A percentile compares a stretch with the other conserved stretches of the same genome.
phyloP scores from a whole-genome alignment of 805 yeast species.

The Sugiyamaella floridensis region DNA sequence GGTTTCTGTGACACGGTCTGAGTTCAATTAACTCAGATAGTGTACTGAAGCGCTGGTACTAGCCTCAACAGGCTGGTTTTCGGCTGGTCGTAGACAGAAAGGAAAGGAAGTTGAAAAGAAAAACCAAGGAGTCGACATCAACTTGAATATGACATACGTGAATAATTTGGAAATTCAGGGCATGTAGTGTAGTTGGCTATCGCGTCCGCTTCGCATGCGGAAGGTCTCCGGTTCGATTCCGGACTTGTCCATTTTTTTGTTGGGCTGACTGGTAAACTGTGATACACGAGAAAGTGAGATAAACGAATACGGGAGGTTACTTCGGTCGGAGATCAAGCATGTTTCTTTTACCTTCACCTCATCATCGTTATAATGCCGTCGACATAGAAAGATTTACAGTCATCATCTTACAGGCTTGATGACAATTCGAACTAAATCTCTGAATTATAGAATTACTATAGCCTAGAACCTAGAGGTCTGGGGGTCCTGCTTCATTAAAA shows the following conservation, averaged over 20 bases:
- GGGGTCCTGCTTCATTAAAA: neutral
- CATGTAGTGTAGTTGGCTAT: slow-evolving; percentile 31
- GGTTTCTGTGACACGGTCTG: no score
- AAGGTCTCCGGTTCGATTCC: slow-evolving; percentile 34
- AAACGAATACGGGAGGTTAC: neutral
- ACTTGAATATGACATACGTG: neutral
- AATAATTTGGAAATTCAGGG: slow-evolving; percentile 13
- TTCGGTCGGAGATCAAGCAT: neutral
- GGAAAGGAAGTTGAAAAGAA: neutral
- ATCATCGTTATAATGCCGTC: no score
- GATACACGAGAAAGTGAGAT: no score
- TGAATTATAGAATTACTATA: slow-evolving; percentile 1
- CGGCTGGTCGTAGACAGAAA: no score
- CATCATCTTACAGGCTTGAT: no score
- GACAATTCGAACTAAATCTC: neutral
- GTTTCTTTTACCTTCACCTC: no score
- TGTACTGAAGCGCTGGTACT: no score
- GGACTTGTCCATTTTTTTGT: slow-evolving; percentile 27
- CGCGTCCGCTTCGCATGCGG: slow-evolving; percentile 33
- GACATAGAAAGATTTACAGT: no score
- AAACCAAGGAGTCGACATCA: neutral
- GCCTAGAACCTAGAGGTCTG: neutral
- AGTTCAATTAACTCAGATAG: no score
- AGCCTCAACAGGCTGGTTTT: no score
- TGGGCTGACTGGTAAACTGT: no score